A percentile compares a stretch with the other conserved stretches of the same genome.
phyloP scores from a whole-genome alignment of 495 filamentous ascomycete species.

The Evernia prunastri region DNA sequence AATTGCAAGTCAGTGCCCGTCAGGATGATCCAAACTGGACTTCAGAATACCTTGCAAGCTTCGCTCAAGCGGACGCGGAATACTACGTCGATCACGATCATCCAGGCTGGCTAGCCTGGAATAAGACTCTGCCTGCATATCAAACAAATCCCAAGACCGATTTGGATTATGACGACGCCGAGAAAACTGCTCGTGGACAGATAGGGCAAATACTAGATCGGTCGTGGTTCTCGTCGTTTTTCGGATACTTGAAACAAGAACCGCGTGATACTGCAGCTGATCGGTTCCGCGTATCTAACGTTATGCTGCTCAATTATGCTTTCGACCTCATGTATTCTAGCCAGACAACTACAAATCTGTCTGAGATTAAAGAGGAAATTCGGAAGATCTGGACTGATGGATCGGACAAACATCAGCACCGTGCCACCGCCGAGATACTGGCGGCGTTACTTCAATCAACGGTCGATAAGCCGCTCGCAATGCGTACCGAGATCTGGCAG shows the following conservation, averaged over 20 bases:
- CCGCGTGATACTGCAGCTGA: slow-evolving; percentile 77
- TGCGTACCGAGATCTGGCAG: slow-evolving; percentile 70
- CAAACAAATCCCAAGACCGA: slow-evolving; percentile 61
- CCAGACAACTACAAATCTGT: slow-evolving; percentile 66
- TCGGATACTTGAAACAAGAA: slow-evolving; percentile 93
- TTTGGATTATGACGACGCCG: slow-evolving; percentile 75
- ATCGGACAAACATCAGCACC: slow-evolving; percentile 95
- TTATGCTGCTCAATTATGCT: slow-evolving; percentile 75
- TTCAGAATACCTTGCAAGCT: slow-evolving; percentile 64
- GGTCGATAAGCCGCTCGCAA: slow-evolving; percentile 59
- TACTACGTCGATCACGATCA: slow-evolving; percentile 89
- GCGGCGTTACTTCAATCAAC: slow-evolving; percentile 74
- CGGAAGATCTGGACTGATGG: slow-evolving; percentile 77
- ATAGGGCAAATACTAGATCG: slow-evolving; percentile 75
- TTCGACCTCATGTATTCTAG: slow-evolving; percentile 80
- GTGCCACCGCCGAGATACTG: slow-evolving; percentile 90
- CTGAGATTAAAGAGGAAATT: slow-evolving; percentile 79
- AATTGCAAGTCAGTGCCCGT: slow-evolving; percentile 63
- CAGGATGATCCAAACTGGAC: slow-evolving; percentile 72
- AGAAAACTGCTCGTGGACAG: slow-evolving; percentile 65
- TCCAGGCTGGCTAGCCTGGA: slow-evolving; percentile 97
- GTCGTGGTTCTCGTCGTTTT: slow-evolving; percentile 82
- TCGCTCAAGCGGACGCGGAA: slow-evolving; percentile 71
- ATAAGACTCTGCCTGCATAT: slow-evolving; percentile 71
- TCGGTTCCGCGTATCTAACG: slow-evolving; percentile 80